Evolutionary conservation across 306 rosid species (phyloP), one percentile per base, ranked within the genome.

Genomic region (Carpinus fangiana): DNA sequence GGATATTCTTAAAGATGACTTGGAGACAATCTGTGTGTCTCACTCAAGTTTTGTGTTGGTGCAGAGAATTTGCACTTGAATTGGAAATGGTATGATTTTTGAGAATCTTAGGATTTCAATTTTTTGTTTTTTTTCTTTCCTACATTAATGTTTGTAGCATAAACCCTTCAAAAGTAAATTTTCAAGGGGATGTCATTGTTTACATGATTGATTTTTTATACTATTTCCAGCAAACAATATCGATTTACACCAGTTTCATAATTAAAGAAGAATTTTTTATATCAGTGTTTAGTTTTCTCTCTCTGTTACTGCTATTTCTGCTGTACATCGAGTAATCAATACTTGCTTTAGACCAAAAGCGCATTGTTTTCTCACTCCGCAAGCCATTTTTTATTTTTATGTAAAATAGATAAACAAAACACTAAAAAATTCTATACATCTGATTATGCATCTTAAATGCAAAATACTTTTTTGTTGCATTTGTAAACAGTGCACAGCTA

Each of bases 121-220:
- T 41, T 5, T 41, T 41, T 0, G 5, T 38, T 14, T 17, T 8
- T 12, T 12, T 11, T 11, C 12, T 65, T 20, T 4, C 13, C 52
- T 51, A 41, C 17, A 31, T 38, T 65, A 18, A 2, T 18, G 50
- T 17, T 34, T 77, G 55, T 60, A 53, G 76, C 82, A 69, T 67
- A 68, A 78, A 77, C 54, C 66, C 76, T 78, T 50, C 5, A 7
- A 80, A 48, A 71, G 74, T 51, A 64, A 51, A 57, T 34, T 70
- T 53, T 67, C 28, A 20, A 73, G 75, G 52, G 77, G 50, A 38
- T 21, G 34, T 52, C 71, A 17, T 74, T 74, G 77, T 45, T 74
- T 85, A 75, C 72, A 68, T 75, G 52, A 76, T 55, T 55, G 16
- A 5, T 12, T 45, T 70, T 73, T 73, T 21, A 54, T 56, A 5